phyloP scores from a whole-genome alignment of 257 asterid species.

The Misopates orontium region DNA sequence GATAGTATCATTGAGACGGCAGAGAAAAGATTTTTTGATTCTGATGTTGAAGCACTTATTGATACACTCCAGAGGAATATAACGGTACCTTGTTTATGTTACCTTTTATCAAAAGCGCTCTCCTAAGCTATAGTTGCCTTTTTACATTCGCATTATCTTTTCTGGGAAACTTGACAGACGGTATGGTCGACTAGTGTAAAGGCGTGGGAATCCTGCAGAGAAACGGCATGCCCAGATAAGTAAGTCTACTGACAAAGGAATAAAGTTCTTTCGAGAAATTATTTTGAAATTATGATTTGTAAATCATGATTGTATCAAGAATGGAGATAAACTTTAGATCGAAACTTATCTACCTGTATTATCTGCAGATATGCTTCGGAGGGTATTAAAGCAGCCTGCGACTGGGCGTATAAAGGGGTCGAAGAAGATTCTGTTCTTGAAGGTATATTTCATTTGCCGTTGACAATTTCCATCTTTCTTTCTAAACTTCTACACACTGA shows the following conservation, averaged over 20 bases:
- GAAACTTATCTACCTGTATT: background rate
- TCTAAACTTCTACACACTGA: background rate
- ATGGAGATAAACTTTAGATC: background rate
- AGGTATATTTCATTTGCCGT: conserved; percentile 39
- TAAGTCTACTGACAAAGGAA: conserved; percentile 32
- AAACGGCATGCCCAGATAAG: conserved; percentile 67
- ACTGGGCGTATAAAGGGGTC: conserved; percentile 81
- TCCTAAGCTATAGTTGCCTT: no score
- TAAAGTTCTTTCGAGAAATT: no score
- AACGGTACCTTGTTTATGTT: conserved; percentile 42
- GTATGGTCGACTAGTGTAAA: conserved; percentile 72
- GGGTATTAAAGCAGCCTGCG: conserved; percentile 84
- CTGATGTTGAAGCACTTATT: conserved; percentile 48
- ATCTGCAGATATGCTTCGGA: conserved; percentile 72
- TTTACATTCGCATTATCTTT: background rate
- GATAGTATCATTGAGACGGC: conserved; percentile 68
- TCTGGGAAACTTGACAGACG: conserved; percentile 35
- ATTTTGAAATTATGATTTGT: no score
- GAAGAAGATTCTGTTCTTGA: conserved; percentile 56
- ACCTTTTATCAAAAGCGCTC: no score
- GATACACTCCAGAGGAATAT: conserved; percentile 62
- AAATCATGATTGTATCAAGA: no score
- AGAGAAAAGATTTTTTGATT: conserved; percentile 52
- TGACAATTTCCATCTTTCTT: background rate
- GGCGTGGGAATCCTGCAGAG: conserved; percentile 74